Conservation (phyloP, 257 asterid species). For the Ilex asprella region DNA sequence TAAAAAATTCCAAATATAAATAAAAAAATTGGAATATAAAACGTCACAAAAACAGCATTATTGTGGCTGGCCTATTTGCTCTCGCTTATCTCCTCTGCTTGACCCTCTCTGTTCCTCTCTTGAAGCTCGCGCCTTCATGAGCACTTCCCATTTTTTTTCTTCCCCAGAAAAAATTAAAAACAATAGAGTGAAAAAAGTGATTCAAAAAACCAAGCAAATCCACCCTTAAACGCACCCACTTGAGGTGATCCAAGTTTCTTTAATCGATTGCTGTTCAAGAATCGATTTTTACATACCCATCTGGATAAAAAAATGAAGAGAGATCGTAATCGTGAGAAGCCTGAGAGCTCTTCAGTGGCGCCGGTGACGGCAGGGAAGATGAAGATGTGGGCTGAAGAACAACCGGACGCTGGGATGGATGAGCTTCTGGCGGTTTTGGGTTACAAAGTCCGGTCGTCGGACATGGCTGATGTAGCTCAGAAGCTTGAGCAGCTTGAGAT, state of each 20-base stretch:
- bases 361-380: slow-evolving; percentile 17
- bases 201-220: not conserved
- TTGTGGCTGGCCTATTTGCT: not conserved
- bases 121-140: not conserved
- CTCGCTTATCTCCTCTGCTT: not conserved
- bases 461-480: slow-evolving; percentile 77
- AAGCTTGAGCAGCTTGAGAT: slow-evolving; percentile 72
- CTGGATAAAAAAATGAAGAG: slow-evolving; percentile 42
- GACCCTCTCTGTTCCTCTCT: not conserved
- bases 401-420: slow-evolving; percentile 65
- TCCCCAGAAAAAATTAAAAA: too few species aligned
- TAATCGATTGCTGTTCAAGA: slow-evolving; percentile 32
- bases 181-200: not conserved
- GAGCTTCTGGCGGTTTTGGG: slow-evolving; percentile 77
- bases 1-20: too few species aligned
- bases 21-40: too few species aligned
- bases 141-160: not conserved
- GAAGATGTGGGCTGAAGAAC: slow-evolving; percentile 51
- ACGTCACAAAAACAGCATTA: too few species aligned
- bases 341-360: not conserved
- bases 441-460: slow-evolving; percentile 67
- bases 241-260: slow-evolving; percentile 35
- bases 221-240: not conserved
- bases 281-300: not conserved
- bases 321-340: slow-evolving; percentile 51